Percentiles rank a stretch among this genome's conserved stretches.
These are phyloP conservation scores for Hebeloma cylindrosporum DNA, from an alignment of 768 basidiomycete genomes.

Conservation along the genomic window DNA sequence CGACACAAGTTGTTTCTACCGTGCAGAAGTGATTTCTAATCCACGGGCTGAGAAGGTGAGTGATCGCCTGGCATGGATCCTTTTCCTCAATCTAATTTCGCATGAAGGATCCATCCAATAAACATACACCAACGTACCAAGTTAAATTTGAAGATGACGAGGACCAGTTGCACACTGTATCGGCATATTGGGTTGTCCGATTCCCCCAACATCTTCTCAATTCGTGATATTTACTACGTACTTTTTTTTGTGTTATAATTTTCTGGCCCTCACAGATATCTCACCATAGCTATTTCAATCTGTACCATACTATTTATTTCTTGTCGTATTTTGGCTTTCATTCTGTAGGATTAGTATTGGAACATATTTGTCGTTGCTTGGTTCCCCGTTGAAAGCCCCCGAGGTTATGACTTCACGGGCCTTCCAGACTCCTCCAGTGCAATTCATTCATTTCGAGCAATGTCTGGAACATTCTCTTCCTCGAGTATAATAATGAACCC, in stretches of 20 bases:
- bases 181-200: slow-evolving; percentile 81
- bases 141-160: slow-evolving; percentile 90
- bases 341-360: background rate
- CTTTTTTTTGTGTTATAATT: slow-evolving; percentile 12
- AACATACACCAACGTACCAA: slow-evolving; percentile 62
- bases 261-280: background rate
- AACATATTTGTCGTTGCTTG: background rate
- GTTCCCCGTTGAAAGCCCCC: background rate
- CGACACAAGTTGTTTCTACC: slow-evolving; percentile 89
- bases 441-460: slow-evolving; percentile 2
- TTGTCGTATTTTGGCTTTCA: background rate
- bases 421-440: background rate
- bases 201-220: slow-evolving; percentile 51
- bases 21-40: slow-evolving; percentile 77
- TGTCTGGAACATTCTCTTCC: slow-evolving; percentile 6
- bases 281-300: slow-evolving; percentile 1
- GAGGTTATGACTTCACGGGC: slow-evolving; percentile 3
- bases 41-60: slow-evolving; percentile 45
- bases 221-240: slow-evolving; percentile 3
- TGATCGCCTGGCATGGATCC: slow-evolving; percentile 2
- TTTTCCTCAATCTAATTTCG: background rate
- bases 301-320: background rate
- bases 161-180: slow-evolving; percentile 74
- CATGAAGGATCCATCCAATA: slow-evolving; percentile 41
- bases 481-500: background rate